Evolutionary conservation across 2,329 filamentous ascomycete species (phyloP), one percentile per base, ranked within the genome.

Genomic region (Phialocephala sp.): DNA sequence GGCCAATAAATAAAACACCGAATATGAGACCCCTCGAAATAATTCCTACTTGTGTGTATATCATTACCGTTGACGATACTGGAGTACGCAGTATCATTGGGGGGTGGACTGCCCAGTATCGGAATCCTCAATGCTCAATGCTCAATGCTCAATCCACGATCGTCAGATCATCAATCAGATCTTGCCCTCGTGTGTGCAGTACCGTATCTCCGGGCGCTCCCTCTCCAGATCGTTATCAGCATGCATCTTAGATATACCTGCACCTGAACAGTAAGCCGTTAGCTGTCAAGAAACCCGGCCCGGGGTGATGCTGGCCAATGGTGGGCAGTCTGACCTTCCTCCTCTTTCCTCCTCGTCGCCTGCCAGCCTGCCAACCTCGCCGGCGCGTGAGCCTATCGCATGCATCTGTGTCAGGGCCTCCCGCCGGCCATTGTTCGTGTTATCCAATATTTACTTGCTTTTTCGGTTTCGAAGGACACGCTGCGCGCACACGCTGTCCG

Each of bases 391-490:
- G 22, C n/a, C 45, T 50, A 24, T 50, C 3, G 27, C 27, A 32
- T 6, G 27, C 27, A 32, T 32, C 27, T 32, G 27, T 32, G 27
- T 32, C 27, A 32, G 27, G 6, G 27, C 6, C 27, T 32, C 22
- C 22, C 12, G 24, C 6, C 6, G 24, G 50, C 14, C 50, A 32
- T 54, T 54, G 24, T 32, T 35, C 27, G 27, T 32, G 27, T 32
- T 32, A 54, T 54, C 50, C 6, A 54, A 32, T 14, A 14, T 18
- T 14, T 54, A 11, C 35, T 54, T 62, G 22, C 37, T 55, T 47
- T 56, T 62, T 57, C 41, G 39, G 52, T 27, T 47, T 57, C 56
- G 52, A 57, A 57, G 54, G 37, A 35, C 50, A 56, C 15, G 37
- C 22, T 62, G 22, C 37, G 22, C 55, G 41, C 37, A 43, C 8